phyloP scores from a whole-genome alignment of 352 stramenopile species.

The Pseudoperonospora humuli region DNA sequence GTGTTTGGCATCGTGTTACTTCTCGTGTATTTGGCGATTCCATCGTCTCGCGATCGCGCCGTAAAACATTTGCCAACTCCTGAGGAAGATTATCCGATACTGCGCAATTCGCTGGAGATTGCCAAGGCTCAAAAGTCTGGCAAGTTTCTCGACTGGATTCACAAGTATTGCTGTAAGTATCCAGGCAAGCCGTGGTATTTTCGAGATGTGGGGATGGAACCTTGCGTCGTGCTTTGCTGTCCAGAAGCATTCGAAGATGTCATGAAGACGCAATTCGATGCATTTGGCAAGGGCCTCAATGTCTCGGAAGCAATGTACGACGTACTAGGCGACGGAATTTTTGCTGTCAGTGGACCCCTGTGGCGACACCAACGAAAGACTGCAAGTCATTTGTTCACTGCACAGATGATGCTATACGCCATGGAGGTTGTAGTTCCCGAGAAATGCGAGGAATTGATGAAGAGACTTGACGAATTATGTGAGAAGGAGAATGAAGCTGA shows the following conservation, averaged over 20 bases:
- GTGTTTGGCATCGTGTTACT: conserved; percentile 17
- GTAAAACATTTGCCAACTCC: conserved; percentile 31
- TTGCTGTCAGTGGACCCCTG: conserved; percentile 48
- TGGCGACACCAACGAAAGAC: conserved; percentile 82
- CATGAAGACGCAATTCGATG: conserved; percentile 61
- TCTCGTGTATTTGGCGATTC: conserved; percentile 24
- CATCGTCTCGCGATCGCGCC: conserved; percentile 20
- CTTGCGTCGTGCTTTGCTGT: conserved; percentile 36
- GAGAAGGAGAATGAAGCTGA: conserved; percentile 5
- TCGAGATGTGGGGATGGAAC: conserved; percentile 24
- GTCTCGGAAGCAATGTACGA: conserved; percentile 36
- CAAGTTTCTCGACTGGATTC: conserved; percentile 44
- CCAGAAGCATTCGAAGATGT: conserved; percentile 48
- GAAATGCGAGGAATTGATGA: conserved; percentile 29
- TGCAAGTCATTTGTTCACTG: conserved; percentile 86
- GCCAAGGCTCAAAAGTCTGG: conserved; percentile 27
- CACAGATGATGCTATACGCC: conserved; percentile 44
- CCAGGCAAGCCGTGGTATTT: conserved; percentile 40
- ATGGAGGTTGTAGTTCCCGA: conserved; percentile 49
- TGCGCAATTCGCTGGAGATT: conserved; percentile 51
- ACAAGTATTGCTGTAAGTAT: conserved; percentile 34
- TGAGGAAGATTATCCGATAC: conserved; percentile 26
- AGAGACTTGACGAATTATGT: conserved; percentile 21
- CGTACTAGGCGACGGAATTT: conserved; percentile 78
- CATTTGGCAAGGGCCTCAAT: conserved; percentile 58